Evolutionary conservation across 176 grass and related monocot species (phyloP), one percentile per base, ranked within the genome.

Genomic region (Oryza longistaminata): DNA sequence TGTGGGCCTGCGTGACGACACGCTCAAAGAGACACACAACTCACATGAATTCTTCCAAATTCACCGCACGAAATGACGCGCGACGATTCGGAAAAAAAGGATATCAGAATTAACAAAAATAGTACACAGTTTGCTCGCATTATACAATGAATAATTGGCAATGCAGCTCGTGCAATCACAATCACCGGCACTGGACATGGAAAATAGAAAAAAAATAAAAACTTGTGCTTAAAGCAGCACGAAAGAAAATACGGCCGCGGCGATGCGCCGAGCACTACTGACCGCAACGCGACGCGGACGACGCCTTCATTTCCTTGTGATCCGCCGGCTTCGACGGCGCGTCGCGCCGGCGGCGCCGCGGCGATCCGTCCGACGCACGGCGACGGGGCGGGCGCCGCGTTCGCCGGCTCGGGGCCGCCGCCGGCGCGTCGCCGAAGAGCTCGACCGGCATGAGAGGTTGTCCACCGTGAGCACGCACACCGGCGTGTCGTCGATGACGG

Each of bases 401-500:
- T 68, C 77, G n/a, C 34, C 87, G 75, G 24, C 69, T 77, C 31
- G 90, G 92, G 3, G 91, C 77, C 1, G 82, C 73, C 1, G 83
- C 82, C 0, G 83, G 83, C 15, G 81, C 83, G 4, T 52, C 89
- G 14, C 81, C 89, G 68, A 91, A 97, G 78, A 98, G 93, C 64
- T 98, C 96, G 3, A 67, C 25, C 1, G 96, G 96, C 49, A 94
- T 74, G 3, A 98, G 73, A 98, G 80, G 70, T 15, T 93, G n/a
- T 95, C 91, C 43, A 95, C 85, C 0, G 89, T 91, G 81, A 95
- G 81, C 82, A 98, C 53, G 72, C 68, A 90, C 24, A 95, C 90
- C 0, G 96, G 96, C 53, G 88, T 88, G 78, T 90, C 88, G 71
- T 98, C 96, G 10, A 98, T 81, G 40, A 95, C 89, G 2, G 93